phyloP scores from a whole-genome alignment of 352 stramenopile genomes.

The Elongisporangium undulatum region DNA sequence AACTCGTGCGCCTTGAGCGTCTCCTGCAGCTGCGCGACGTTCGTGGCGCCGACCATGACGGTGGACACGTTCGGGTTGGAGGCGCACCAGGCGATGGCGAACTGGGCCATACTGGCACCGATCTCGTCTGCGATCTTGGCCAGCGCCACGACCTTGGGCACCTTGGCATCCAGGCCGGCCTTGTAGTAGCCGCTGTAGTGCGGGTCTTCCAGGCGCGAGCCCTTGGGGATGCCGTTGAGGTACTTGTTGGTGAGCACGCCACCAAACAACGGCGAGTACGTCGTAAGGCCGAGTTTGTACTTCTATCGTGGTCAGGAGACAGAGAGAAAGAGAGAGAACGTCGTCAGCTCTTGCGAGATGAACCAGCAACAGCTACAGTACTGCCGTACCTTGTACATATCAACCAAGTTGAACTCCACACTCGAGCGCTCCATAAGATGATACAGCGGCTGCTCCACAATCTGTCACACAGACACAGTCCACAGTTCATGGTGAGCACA shows the following conservation, averaged over 20 bases:
- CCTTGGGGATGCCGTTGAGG: constrained; percentile 21
- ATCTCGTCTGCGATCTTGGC: constrained; percentile 36
- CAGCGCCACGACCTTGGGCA: constrained; percentile 23
- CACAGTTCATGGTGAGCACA: too few relatives aligned
- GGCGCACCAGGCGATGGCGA: constrained; percentile 56
- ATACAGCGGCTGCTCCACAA: constrained; percentile 53
- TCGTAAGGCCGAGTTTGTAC: constrained; percentile 30
- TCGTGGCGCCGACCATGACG: constrained; percentile 56
- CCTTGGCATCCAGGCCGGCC: constrained; percentile 11
- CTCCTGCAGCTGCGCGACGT: constrained; percentile 40
- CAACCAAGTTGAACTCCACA: constrained; percentile 34
- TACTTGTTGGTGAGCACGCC: constrained; percentile 60
- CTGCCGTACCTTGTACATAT: constrained; percentile 24
- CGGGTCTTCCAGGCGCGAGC: constrained; percentile 12
- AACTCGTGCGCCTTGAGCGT: constrained; percentile 47
- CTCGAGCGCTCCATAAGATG: constrained; percentile 28
- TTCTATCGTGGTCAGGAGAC: constrained; percentile 11
- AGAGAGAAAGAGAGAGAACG: too few relatives aligned
- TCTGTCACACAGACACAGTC: background rate
- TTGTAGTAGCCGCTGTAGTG: too few relatives aligned
- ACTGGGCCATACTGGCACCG: constrained; percentile 26
- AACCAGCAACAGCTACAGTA: too few relatives aligned
- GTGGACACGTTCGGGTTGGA: constrained; percentile 51
- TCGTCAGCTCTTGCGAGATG: too few relatives aligned
- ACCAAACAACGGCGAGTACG: constrained; percentile 12